These are phyloP conservation scores for Linum tenue DNA, from an alignment of 345 rosid genomes.

Conservation along the genomic window DNA sequence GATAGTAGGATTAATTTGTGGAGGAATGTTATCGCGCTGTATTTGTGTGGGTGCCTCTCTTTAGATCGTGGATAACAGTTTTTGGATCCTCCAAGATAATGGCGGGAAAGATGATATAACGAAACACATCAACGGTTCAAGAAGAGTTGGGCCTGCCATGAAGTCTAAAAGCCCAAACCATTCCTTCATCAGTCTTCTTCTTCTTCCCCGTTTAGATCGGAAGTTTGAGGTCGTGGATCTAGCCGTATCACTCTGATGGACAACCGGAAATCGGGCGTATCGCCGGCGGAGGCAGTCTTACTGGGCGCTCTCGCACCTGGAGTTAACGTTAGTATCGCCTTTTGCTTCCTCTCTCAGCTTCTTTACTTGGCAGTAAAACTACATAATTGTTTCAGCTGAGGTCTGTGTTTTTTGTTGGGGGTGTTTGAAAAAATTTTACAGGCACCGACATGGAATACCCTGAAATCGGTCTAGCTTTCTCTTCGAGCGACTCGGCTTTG, in stretches of 20 bases:
- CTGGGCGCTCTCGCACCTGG: slow-evolving; percentile 86
- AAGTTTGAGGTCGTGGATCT: slow-evolving; percentile 5
- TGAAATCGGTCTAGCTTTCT: slow-evolving; percentile 79
- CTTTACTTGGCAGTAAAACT: no score
- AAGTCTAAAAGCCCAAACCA: no score
- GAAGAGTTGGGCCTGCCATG: no score
- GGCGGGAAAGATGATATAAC: no score
- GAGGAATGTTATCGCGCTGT: no score
- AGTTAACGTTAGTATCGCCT: slow-evolving; percentile 40
- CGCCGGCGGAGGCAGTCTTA: slow-evolving; percentile 58
- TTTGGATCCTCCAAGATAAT: no score
- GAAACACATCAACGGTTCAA: no score
- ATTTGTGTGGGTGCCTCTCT: no score
- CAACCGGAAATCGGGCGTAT: slow-evolving; percentile 14
- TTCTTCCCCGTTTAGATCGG: background rate
- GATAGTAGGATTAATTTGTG: no score
- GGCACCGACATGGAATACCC: slow-evolving; percentile 83
- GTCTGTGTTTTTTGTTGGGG: no score
- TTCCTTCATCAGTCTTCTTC: background rate
- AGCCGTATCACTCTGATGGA: slow-evolving; percentile 17
- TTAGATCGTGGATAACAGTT: no score
- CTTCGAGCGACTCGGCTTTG: slow-evolving; percentile 60
- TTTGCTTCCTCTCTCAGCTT: slow-evolving; percentile 10
- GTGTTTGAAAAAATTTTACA: slow-evolving; percentile 16
- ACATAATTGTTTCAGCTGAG: background rate